Base-by-base conservation (phyloP, 2,329 filamentous ascomycete genomes). In the Hymenoscyphus repandus region DNA sequence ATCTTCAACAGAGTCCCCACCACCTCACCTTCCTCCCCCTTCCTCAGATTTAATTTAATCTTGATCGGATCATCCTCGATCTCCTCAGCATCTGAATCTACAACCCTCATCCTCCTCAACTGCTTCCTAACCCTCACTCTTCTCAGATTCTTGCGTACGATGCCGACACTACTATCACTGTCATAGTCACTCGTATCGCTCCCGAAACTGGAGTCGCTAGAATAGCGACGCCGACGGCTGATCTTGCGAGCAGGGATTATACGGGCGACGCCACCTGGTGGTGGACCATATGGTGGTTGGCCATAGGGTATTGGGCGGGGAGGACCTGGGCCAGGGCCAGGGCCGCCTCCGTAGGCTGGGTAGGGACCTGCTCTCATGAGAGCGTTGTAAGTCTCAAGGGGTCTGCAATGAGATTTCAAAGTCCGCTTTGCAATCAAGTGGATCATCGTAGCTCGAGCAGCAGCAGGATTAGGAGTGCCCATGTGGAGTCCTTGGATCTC, bases 351-450 rank as follows among this genome's bases (percentile, higher is more conserved):
- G 36, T 20, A 27, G n/a, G 15, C 12, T 12, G 37, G 41, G n/a
- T 18, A n/a, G 13, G 40, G 44, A 9, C 32, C n/a, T 30, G 15
- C 15, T 11, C 31, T 41, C 40, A 55, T 53, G n/a, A 59, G 33
- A 7, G 27, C 10, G 41, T 51, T 49, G 18, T 59, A 56, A 1
- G 54, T 18, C 3, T 53, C 52, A 9, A 49, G 9, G 4, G 59
- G 48, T 13, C 45, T 52, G 36, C 37, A 55, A 12, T 50, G 34
- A 12, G 39, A 34, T 20, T 47, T 59, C 18, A 52, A 42, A 6
- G 20, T 43, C 2, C 61, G 47, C 32, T 53, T 57, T 2, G 57
- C 57, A 42, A 58, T 55, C 4, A 60, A 27, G 46, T 60, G 55
- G 15, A 63, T 59, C 3, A 41, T 38, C 1, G 47, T 60, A 5